These are phyloP conservation scores for Metarhizium sp. DNA, from an alignment of 2,329 filamentous ascomycete genomes.

Conservation along the genomic window DNA sequence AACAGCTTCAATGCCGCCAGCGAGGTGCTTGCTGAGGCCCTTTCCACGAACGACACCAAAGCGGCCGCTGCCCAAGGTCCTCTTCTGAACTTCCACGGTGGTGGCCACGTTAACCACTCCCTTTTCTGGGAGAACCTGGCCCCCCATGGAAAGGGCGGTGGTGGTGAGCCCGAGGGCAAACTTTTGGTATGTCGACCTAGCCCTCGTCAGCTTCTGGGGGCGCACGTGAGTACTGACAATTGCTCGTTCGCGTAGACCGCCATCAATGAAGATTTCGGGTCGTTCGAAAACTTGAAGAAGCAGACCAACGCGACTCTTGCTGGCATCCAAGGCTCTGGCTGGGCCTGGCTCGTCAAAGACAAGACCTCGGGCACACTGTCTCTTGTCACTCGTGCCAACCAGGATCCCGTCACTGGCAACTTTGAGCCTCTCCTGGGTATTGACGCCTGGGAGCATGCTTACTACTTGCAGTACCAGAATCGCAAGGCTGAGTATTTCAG, in stretches of 20 bases:
- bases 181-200: constrained; percentile 39
- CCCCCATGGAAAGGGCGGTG: constrained; percentile 52
- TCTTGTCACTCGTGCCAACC: constrained; percentile 69
- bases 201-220: not conserved
- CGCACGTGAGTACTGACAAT: not conserved
- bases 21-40: constrained; percentile 59
- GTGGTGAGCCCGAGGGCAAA: constrained; percentile 51
- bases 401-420: constrained; percentile 80
- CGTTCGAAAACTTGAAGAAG: constrained; percentile 53
- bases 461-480: constrained; percentile 95
- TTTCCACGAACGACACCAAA: constrained; percentile 49
- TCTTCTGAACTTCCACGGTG: constrained; percentile 69
- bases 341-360: constrained; percentile 81
- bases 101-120: constrained; percentile 78
- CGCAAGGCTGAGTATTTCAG: constrained; percentile 93
- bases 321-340: constrained; percentile 76
- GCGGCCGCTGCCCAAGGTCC: constrained; percentile 41
- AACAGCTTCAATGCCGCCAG: constrained; percentile 76
- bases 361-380: constrained; percentile 50
- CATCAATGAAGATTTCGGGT: constrained; percentile 60
- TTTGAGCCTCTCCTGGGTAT: constrained; percentile 77
- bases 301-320: constrained; percentile 61
- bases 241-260: constrained; percentile 29
- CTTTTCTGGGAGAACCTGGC: constrained; percentile 80
- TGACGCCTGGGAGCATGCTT: constrained; percentile 94